Percentiles rank a stretch among this genome's conserved stretches.
These are phyloP conservation scores for Lanmaoa pseudosensibilis DNA, from an alignment of 768 basidiomycete species.

Conservation along the genomic window DNA sequence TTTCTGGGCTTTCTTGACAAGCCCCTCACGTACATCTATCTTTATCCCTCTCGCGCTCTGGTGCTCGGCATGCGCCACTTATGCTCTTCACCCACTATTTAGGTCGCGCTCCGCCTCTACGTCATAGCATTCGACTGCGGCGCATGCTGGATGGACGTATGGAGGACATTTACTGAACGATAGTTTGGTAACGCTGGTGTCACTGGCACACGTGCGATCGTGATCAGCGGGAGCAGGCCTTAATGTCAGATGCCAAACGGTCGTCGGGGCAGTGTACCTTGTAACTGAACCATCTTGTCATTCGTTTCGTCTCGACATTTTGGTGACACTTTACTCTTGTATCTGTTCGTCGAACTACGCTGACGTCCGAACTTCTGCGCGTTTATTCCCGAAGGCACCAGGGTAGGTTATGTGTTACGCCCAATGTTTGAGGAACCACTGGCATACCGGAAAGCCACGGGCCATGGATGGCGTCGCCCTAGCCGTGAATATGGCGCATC, in stretches of 20 bases:
- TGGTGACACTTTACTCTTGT: background rate
- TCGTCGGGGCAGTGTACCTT: background rate
- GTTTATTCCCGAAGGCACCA: background rate
- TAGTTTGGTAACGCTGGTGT: background rate
- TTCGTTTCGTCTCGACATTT: constrained; percentile 5
- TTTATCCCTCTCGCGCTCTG: background rate
- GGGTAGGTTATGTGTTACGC: background rate
- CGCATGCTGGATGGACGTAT: background rate
- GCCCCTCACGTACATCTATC: background rate
- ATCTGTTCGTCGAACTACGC: background rate
- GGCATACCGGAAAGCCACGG: background rate
- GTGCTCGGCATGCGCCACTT: constrained; percentile 4
- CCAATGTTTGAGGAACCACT: background rate
- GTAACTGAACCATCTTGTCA: background rate
- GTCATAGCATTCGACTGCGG: constrained; percentile 5
- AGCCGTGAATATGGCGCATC: background rate
- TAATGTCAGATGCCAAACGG: background rate
- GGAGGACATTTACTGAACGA: background rate
- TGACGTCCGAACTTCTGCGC: background rate
- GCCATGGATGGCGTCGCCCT: background rate
- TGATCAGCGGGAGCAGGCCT: background rate
- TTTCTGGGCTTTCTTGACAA: background rate
- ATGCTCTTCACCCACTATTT: constrained; percentile 4
- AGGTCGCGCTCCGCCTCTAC: background rate
- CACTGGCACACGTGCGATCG: background rate